These are phyloP conservation scores for Citrus unshiu DNA, from an alignment of 345 rosid genomes.

Conservation along the genomic window DNA sequence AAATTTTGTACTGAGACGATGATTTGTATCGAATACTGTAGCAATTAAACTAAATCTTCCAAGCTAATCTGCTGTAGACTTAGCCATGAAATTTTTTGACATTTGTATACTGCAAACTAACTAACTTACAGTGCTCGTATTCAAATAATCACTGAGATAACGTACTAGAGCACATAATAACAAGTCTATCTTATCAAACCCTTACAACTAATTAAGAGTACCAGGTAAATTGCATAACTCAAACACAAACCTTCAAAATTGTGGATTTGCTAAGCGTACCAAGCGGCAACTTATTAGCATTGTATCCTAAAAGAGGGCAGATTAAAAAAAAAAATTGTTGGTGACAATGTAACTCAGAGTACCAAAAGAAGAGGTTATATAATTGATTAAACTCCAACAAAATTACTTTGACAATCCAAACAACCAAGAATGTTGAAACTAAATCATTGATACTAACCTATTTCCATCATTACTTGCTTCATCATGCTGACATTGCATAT, in stretches of 20 bases:
- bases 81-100: no score
- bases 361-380: neutral
- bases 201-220: neutral
- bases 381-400: neutral
- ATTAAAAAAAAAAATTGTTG: no score
- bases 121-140: neutral
- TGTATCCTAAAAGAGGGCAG: conserved; percentile 48
- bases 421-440: neutral
- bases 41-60: neutral
- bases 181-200: neutral
- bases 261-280: conserved; percentile 88
- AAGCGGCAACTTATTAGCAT: conserved; percentile 88
- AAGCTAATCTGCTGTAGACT: neutral
- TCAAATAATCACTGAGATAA: neutral
- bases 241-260: conserved; percentile 44
- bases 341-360: no score
- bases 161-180: neutral
- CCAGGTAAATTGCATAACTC: neutral
- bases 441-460: conserved; percentile 47
- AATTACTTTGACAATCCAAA: neutral
- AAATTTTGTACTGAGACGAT: neutral
- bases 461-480: conserved; percentile 91
- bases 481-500: conserved; percentile 87
- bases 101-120: neutral
- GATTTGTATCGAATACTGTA: neutral